A percentile compares a stretch with the other conserved stretches of the same genome.
Evolutionary conservation across 1,139 yeast species (phyloP).

Genomic region (Yamadazyma diospyri): DNA sequence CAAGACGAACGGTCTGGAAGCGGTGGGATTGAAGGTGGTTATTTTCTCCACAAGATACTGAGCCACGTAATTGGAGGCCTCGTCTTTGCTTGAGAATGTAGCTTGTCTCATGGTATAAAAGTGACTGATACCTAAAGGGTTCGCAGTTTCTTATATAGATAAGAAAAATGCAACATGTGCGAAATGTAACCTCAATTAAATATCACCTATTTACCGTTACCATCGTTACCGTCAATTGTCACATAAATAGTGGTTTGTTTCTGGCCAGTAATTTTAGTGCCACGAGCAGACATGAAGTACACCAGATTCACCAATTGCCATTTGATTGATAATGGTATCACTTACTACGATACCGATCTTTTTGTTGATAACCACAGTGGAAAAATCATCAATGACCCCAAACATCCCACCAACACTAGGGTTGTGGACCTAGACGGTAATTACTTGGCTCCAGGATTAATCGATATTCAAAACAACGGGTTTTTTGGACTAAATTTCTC

Average conservation of each 20-base stretch:
- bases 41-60: constrained; percentile 44
- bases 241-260: too few species aligned
- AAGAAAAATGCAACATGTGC: constrained; percentile 1
- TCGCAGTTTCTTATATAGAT: neutral
- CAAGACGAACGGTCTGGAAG: constrained; percentile 50
- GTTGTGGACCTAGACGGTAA: constrained; percentile 47
- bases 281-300: constrained; percentile 8
- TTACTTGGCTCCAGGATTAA: constrained; percentile 55
- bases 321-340: constrained; percentile 49
- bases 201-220: constrained; percentile 1
- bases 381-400: constrained; percentile 29
- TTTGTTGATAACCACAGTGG: constrained; percentile 46
- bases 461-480: constrained; percentile 63
- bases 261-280: neutral
- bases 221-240: too few species aligned
- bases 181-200: constrained; percentile 4
- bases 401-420: constrained; percentile 17
- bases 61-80: constrained; percentile 52
- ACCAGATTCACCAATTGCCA: constrained; percentile 47
- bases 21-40: constrained; percentile 45
- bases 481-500: constrained; percentile 59
- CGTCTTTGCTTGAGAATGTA: constrained; percentile 34
- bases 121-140: too few species aligned
- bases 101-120: constrained; percentile 32
- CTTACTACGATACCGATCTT: constrained; percentile 38